phyloP scores from a whole-genome alignment of 2,329 filamentous ascomycete species.

The Fusarium anthophilum region DNA sequence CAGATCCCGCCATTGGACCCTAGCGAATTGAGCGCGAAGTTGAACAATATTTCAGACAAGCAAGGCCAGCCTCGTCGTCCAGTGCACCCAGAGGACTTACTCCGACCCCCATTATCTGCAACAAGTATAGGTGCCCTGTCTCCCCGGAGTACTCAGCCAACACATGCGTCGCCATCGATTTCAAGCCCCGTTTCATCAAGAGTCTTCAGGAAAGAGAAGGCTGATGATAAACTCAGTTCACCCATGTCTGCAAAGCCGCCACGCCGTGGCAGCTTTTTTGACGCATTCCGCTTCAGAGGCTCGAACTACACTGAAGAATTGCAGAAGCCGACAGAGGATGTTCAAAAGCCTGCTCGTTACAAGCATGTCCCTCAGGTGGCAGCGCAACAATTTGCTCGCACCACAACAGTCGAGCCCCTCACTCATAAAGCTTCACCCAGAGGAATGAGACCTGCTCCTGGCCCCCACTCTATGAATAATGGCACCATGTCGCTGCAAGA shows the following conservation, averaged over 20 bases:
- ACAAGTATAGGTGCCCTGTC: slow-evolving; percentile 13
- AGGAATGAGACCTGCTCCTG: slow-evolving; percentile 49
- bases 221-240: slow-evolving; percentile 4
- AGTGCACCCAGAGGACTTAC: slow-evolving; percentile 45
- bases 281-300: slow-evolving; percentile 37
- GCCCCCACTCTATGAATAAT: slow-evolving; percentile 30
- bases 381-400: slow-evolving; percentile 63
- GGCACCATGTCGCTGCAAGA: slow-evolving; percentile 47
- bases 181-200: slow-evolving; percentile 6
- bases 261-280: slow-evolving; percentile 37
- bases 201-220: slow-evolving; percentile 15
- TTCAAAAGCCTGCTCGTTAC: slow-evolving; percentile 45
- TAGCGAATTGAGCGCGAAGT: slow-evolving; percentile 62
- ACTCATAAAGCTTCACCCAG: slow-evolving; percentile 51
- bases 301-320: slow-evolving; percentile 38
- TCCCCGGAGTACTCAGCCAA: slow-evolving; percentile 9
- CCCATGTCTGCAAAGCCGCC: slow-evolving; percentile 8
- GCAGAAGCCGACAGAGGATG: slow-evolving; percentile 25
- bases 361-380: slow-evolving; percentile 64
- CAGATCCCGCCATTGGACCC: slow-evolving; percentile 58
- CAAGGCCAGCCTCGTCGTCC: slow-evolving; percentile 43
- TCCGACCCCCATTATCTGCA: slow-evolving; percentile 11
- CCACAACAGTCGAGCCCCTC: slow-evolving; percentile 56
- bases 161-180: not conserved
- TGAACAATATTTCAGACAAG: slow-evolving; percentile 61